phyloP scores from a whole-genome alignment of 768 basidiomycete species.

The Boletales sp. region DNA sequence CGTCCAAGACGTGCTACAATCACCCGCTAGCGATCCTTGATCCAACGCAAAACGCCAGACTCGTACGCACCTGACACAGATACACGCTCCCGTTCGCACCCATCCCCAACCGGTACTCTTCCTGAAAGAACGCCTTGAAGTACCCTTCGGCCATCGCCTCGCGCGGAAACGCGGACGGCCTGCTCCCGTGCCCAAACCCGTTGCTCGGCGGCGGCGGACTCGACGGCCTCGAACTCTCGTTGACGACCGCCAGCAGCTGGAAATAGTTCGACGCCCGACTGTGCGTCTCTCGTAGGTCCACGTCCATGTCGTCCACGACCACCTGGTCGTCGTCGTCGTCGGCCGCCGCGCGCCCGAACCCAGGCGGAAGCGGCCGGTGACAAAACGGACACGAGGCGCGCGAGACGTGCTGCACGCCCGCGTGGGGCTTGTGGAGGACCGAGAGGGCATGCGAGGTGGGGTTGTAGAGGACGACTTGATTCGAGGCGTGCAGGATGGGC shows the following conservation, averaged over 20 bases:
- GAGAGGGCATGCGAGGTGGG: constrained; percentile 80
- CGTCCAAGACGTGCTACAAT: constrained; percentile 77
- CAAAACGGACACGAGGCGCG: constrained; percentile 65
- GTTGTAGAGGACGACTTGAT: constrained; percentile 87
- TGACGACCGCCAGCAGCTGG: constrained; percentile 68
- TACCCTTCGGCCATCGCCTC: constrained; percentile 89
- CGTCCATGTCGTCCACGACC: constrained; percentile 33
- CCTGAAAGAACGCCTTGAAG: constrained; percentile 89
- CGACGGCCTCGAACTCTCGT: constrained; percentile 55
- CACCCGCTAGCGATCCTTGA: constrained; percentile 1
- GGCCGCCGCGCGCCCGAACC: constrained; percentile 29
- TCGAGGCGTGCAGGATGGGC: constrained; percentile 77
- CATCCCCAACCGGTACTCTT: constrained; percentile 88
- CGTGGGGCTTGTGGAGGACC: constrained; percentile 37
- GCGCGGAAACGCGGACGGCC: constrained; percentile 47
- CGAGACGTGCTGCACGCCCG: background rate
- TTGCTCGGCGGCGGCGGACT: constrained; percentile 39
- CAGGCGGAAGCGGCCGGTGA: constrained; percentile 53
- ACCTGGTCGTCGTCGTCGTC: constrained; percentile 25
- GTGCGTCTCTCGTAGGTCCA: constrained; percentile 26
- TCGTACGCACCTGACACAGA: constrained; percentile 67
- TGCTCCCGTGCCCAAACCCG: background rate
- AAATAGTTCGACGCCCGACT: constrained; percentile 77
- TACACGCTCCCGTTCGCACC: constrained; percentile 92
- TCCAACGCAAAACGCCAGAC: background rate